Evolutionary conservation across 129 eudicot species (phyloP).

Genomic region (Helianthus tuberosus): DNA sequence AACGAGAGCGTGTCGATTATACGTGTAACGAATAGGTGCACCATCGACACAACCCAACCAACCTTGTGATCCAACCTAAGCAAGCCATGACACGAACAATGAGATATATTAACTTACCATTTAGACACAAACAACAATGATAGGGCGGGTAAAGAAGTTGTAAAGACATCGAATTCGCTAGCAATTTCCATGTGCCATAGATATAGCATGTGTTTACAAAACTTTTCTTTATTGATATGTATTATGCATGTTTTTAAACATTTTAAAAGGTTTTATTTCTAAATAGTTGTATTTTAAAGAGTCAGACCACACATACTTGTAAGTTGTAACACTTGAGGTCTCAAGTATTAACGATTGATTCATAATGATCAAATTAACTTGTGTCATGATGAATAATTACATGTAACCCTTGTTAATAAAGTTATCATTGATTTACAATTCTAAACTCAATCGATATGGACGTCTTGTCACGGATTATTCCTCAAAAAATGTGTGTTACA

Average conservation of each 20-base stretch:
- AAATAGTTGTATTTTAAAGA: background rate
- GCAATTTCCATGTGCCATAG: slow-evolving; percentile 30
- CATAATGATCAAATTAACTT: no score
- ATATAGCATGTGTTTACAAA: slow-evolving; percentile 6
- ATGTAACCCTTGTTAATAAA: background rate
- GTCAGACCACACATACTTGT: background rate
- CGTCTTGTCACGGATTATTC: background rate
- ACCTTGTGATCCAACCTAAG: background rate
- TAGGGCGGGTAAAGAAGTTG: slow-evolving; percentile 33
- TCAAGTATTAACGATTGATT: no score
- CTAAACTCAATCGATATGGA: background rate
- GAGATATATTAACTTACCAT: background rate
- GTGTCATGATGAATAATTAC: background rate
- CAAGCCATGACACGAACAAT: slow-evolving; percentile 6
- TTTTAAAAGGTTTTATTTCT: background rate
- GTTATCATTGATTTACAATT: background rate
- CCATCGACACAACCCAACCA: slow-evolving; percentile 3
- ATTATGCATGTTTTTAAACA: slow-evolving; percentile 7
- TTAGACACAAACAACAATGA: slow-evolving; percentile 17
- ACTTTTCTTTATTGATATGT: background rate
- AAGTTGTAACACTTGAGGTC: background rate
- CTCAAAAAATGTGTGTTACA: background rate
- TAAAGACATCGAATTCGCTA: slow-evolving; percentile 28
- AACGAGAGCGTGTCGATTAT: background rate
- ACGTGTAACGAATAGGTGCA: background rate